phyloP scores from a whole-genome alignment of 2,329 filamentous ascomycete genomes.

The Keithomyces neogunnii region DNA sequence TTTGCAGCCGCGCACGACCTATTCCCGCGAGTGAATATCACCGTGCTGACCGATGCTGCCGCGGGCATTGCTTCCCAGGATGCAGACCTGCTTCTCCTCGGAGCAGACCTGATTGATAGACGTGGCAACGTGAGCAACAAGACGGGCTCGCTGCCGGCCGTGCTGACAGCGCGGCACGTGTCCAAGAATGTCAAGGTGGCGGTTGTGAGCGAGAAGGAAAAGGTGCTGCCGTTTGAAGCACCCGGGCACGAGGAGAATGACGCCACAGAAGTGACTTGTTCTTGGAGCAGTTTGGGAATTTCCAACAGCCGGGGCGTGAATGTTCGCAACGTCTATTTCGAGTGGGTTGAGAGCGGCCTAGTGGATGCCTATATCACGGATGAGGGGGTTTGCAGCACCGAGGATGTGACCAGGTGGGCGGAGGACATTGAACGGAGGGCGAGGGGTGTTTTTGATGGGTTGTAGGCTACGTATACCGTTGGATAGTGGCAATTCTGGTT shows the following conservation, averaged over 20 bases:
- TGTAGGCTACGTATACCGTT: conserved; percentile 19
- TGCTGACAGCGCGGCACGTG: conserved; percentile 44
- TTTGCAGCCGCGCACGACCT: conserved; percentile 32
- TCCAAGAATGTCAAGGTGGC: conserved; percentile 39
- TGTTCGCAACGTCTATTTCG: conserved; percentile 48
- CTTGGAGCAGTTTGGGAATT: not conserved
- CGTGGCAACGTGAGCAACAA: conserved; percentile 58
- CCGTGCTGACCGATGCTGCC: conserved; percentile 51
- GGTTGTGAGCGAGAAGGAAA: conserved; percentile 52
- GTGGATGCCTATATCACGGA: conserved; percentile 49
- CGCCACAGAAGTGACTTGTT: conserved; percentile 35
- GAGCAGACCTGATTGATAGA: conserved; percentile 53
- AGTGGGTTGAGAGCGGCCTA: conserved; percentile 45
- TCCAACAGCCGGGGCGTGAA: conserved; percentile 13
- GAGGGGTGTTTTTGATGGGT: conserved; percentile 32
- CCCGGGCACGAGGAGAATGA: conserved; percentile 40
- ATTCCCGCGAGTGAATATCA: conserved; percentile 22
- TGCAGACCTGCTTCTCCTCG: conserved; percentile 53
- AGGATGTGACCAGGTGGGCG: conserved; percentile 32
- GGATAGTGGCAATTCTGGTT: too few relatives aligned
- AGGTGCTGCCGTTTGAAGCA: conserved; percentile 40
- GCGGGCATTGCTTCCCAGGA: conserved; percentile 41
- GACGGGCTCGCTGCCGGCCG: conserved; percentile 51
- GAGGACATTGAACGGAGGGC: conserved; percentile 25
- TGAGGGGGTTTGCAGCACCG: conserved; percentile 32